Conservation (phyloP, 495 filamentous ascomycete genomes). For the Talaromyces nanjingensis region DNA sequence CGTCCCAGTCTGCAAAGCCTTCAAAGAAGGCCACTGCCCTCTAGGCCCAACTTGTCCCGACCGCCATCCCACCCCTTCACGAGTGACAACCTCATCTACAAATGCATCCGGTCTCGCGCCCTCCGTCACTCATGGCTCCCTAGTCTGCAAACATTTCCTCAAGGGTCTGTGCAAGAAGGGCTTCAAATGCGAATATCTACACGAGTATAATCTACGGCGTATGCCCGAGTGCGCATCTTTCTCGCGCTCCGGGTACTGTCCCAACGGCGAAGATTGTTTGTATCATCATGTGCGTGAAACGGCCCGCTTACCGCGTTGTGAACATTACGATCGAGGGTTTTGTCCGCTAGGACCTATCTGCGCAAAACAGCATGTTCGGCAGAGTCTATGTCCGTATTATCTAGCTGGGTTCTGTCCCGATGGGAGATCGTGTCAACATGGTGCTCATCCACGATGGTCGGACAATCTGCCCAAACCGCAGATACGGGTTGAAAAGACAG, state of each 20-base stretch:
- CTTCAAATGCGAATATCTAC: constrained; percentile 87
- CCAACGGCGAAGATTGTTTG: constrained; percentile 92
- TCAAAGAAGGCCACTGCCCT: constrained; percentile 72
- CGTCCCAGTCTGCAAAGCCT: constrained; percentile 75
- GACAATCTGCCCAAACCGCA: constrained; percentile 66
- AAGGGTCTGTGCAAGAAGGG: constrained; percentile 97
- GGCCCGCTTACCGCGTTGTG: constrained; percentile 73
- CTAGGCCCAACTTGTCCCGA: constrained; percentile 69
- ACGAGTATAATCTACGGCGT: constrained; percentile 96
- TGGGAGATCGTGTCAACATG: constrained; percentile 64
- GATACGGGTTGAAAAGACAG: constrained; percentile 53
- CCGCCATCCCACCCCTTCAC: constrained; percentile 44
- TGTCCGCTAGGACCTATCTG: constrained; percentile 84
- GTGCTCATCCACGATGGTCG: constrained; percentile 75
- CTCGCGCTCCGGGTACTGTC: constrained; percentile 82
- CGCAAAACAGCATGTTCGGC: constrained; percentile 77
- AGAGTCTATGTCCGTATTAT: constrained; percentile 71
- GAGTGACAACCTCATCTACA: constrained; percentile 38
- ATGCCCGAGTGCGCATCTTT: constrained; percentile 97
- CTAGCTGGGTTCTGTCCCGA: constrained; percentile 93
- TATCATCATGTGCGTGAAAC: constrained; percentile 91
- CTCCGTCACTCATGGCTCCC: constrained; percentile 47
- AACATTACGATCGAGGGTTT: constrained; percentile 93
- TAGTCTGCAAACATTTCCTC: constrained; percentile 98
- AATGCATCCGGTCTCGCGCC: constrained; percentile 49